phyloP scores from a whole-genome alignment of 1,139 yeast species.

The Kurtzmaniella natalensis region DNA sequence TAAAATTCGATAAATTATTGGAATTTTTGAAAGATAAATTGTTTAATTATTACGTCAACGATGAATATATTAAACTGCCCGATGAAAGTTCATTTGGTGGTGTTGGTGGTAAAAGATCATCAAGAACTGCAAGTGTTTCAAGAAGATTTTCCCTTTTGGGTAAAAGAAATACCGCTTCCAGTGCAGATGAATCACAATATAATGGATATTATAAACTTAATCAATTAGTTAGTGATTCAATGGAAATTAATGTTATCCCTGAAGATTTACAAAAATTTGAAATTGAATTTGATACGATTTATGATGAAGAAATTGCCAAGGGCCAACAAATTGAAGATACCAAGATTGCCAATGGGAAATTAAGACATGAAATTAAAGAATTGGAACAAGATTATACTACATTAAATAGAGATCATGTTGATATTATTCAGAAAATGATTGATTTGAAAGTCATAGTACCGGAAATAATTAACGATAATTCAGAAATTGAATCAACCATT shows the following conservation, averaged over 20 bases:
- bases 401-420: conserved; percentile 71
- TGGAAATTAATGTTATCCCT: conserved; percentile 68
- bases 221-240: conserved; percentile 75
- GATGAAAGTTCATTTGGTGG: conserved; percentile 13
- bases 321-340: conserved; percentile 65
- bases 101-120: conserved; percentile 12
- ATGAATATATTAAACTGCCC: conserved; percentile 24
- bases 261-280: conserved; percentile 63
- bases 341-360: conserved; percentile 61
- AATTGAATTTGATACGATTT: conserved; percentile 71
- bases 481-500: conserved; percentile 63
- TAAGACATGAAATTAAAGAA: conserved; percentile 69
- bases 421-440: conserved; percentile 39
- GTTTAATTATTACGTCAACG: conserved; percentile 63
- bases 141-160: conserved; percentile 17
- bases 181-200: not conserved
- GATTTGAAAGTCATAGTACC: conserved; percentile 39
- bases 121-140: conserved; percentile 12
- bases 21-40: conserved; percentile 74
- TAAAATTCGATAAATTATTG: conserved; percentile 71
- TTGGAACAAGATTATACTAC: conserved; percentile 67
- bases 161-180: conserved; percentile 12
- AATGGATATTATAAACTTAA: conserved; percentile 55
- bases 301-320: conserved; percentile 62
- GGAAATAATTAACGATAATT: conserved; percentile 68